These are phyloP conservation scores for Lactifluus rugatus DNA, from an alignment of 768 basidiomycete species.

Conservation along the genomic window DNA sequence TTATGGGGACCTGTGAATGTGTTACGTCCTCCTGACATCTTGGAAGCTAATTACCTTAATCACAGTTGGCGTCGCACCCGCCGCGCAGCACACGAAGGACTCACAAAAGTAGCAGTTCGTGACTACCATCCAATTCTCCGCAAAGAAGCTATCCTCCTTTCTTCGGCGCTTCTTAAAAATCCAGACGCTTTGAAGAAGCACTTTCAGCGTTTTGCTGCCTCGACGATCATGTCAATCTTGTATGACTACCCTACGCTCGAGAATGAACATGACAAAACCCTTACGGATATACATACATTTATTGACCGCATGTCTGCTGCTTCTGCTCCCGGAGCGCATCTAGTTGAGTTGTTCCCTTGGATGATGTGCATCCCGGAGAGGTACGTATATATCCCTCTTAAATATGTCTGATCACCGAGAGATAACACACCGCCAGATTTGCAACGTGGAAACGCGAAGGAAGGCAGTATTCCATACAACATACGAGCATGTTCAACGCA, in stretches of 20 bases:
- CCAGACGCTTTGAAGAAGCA: not conserved
- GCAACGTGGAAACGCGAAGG: conserved; percentile 13
- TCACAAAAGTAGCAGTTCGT: conserved; percentile 2
- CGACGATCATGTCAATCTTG: conserved; percentile 7
- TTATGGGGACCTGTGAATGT: not conserved
- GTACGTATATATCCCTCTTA: not conserved
- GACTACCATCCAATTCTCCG: conserved; percentile 3
- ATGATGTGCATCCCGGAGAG: conserved; percentile 6
- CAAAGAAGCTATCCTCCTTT: conserved; percentile 3
- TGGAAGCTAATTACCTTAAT: not conserved
- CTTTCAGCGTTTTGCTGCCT: conserved; percentile 4
- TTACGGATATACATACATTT: not conserved
- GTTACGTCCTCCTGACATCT: too few relatives aligned
- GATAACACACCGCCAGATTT: not conserved
- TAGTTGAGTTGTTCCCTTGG: conserved; percentile 12
- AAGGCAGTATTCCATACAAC: not conserved
- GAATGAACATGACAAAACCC: not conserved
- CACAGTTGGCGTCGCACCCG: conserved; percentile 10
- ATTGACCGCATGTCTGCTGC: not conserved
- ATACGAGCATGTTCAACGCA: not conserved
- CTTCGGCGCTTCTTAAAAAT: not conserved
- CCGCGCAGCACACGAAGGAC: conserved; percentile 6
- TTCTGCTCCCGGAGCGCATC: not conserved
- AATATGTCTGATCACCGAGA: too few relatives aligned
- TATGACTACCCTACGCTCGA: conserved; percentile 5